Evolutionary conservation across 768 basidiomycete genomes (phyloP), one percentile per base, ranked within the genome.

Genomic region (Phanerochaete sordida): DNA sequence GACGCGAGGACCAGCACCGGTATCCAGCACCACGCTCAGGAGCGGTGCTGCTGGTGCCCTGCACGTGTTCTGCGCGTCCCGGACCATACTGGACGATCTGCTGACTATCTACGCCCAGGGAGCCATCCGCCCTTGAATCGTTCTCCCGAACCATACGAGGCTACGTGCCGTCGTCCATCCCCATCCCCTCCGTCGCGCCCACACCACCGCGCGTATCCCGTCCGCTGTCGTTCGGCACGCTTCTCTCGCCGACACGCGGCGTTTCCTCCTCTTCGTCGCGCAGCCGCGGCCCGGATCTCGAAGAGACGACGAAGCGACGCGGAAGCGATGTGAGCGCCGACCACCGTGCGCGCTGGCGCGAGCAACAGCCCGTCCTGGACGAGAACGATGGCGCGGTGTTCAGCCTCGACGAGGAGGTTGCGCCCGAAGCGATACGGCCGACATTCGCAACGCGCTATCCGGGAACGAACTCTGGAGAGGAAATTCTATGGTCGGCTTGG

Each of bases 81-180:
- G 19, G 5, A 11, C 7, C 39, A 9, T 6, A 43, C 4, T 4
- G 11, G 19, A 19, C 19, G 19, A 19, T 23, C 7, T 35, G 31
- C 43, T 59, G 37, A 58, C 44, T 46, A 28, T 23, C 16, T 48
- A 21, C 26, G 30, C 15, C 56, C 66, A 83, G 81, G n/a, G 79
- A 76, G 60, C 78, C 78, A 9, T 77, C 81, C 0, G 75, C 81
- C 58, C 73, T 84, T 21, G 81, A 83, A 69, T 75, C 74, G 24
- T 74, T 85, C 62, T 81, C 84, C 11, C 79, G 79, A 21, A 77
- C 82, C 11, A 73, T 85, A 27, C 80, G 83, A 48, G 77, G 74
- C 62, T 85, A 85, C 57, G 79, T 83, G 8, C 84, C 83, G 3
- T 74, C 79, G 19, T 78, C 80, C 8, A 80, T 83, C 53, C 73